Base-by-base conservation (phyloP, 345 rosid genomes). In the Acer campestre region DNA sequence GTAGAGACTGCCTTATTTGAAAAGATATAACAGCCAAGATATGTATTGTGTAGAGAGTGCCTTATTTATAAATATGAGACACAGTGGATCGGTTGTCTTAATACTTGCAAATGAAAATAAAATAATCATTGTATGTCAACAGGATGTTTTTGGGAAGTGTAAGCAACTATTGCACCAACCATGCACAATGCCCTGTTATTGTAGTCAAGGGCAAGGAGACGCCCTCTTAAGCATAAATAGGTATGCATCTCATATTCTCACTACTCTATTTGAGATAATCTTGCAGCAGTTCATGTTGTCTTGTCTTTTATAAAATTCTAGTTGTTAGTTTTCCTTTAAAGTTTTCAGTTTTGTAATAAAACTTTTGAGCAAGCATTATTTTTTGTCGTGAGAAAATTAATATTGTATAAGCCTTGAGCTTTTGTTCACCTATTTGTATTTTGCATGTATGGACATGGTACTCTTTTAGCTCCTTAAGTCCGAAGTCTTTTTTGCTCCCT, bases 101-200 rank as follows among this genome's bases (percentile, higher is more conserved):
- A 2, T 42, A 11, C 6, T 4, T 4, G 38, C 38, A 35, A 42
- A 42, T 8, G 46, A 9, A 42, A 42, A 42, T 42, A 42, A 42
- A 42, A 10, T 42, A 42, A 42, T 31, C 44, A 13, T 62, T 70
- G 29, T 63, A 38, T 72, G 72, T 72, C 17, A 68, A 78, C 86
- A 93, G 98, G 83, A 95, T 95, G 98, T 91, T 95, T 84, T 66
- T 93, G 84, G 98, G 98, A 86, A 95, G 98, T 66, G 98, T 95
- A 75, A 95, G 98, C 90, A 93, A 89, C 89, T 93, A 89, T 81
- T 93, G 98, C 74, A 74, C 93, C 86, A 95, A 89, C 82, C 89
- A 90, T 25, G 92, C 92, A 6, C 90, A 81, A 61, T 93, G 98
- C 70, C 95, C 98, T 17, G 97, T 93, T 69, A 71, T 93, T 35